Evolutionary conservation across 2,329 filamentous ascomycete species (phyloP).

Genomic region (Pestalotiopsis sp.): DNA sequence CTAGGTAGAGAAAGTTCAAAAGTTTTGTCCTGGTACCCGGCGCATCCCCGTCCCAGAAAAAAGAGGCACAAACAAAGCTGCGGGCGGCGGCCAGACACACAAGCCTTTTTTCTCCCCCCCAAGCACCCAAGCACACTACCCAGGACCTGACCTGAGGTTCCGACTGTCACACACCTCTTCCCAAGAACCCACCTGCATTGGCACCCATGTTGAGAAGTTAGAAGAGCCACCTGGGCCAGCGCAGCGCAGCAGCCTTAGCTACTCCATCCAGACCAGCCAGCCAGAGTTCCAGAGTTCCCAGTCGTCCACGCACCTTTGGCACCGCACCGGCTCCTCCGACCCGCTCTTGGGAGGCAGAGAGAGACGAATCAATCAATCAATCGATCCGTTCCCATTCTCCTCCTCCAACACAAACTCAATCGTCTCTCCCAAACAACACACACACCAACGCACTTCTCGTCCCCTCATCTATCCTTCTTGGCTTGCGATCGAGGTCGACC

Average conservation of each 20-base stretch:
- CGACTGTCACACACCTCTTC: no score
- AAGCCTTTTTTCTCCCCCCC: not conserved
- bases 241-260: not conserved
- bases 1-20: not conserved
- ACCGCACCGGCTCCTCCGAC: constrained; percentile 8
- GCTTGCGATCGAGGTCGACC: constrained; percentile 7
- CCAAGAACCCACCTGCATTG: no score
- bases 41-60: not conserved
- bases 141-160: no score
- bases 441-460: not conserved
- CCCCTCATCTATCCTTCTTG: not conserved
- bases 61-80: not conserved
- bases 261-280: not conserved
- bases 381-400: not conserved
- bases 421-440: not conserved
- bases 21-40: not conserved
- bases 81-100: not conserved
- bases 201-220: no score
- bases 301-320: not conserved
- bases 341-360: not conserved
- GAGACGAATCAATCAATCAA: not conserved
- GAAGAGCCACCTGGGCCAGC: not conserved
- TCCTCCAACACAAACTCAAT: not conserved
- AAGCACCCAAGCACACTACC: no score
- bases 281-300: constrained; percentile 2